Conservation (phyloP, 768 basidiomycete species). For the Pulveroboletus frians region DNA sequence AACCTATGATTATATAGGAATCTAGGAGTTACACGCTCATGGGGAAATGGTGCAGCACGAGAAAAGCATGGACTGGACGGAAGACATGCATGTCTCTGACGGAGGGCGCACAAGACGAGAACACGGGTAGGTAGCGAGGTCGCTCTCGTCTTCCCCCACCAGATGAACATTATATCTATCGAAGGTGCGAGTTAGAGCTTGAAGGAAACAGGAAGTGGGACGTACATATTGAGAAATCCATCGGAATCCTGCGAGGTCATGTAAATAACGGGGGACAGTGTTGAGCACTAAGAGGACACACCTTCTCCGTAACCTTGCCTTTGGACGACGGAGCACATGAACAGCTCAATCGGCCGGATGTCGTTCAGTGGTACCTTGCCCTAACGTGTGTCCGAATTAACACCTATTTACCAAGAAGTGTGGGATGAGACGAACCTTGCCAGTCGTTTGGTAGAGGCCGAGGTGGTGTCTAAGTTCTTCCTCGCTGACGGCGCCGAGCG, state of each 20-base stretch:
- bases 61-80: slow-evolving; percentile 15
- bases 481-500: slow-evolving; percentile 94
- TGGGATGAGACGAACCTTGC: slow-evolving; percentile 61
- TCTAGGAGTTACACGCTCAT: slow-evolving; percentile 20
- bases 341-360: slow-evolving; percentile 97
- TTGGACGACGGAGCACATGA: slow-evolving; percentile 99
- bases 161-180: slow-evolving; percentile 23
- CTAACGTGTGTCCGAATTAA: slow-evolving; percentile 36
- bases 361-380: slow-evolving; percentile 96
- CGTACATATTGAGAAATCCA: slow-evolving; percentile 97
- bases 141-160: slow-evolving; percentile 1
- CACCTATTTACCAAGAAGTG: background rate
- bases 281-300: slow-evolving; percentile 22
- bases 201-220: slow-evolving; percentile 2
- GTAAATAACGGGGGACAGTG: slow-evolving; percentile 1
- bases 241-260: slow-evolving; percentile 63
- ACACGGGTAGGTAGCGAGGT: slow-evolving; percentile 18
- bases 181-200: slow-evolving; percentile 5
- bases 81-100: slow-evolving; percentile 10
- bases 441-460: slow-evolving; percentile 98
- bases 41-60: slow-evolving; percentile 6
- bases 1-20: slow-evolving; percentile 12
- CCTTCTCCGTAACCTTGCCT: slow-evolving; percentile 98
- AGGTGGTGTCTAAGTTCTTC: slow-evolving; percentile 94
- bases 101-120: slow-evolving; percentile 11